Conservation (phyloP, 768 basidiomycete species). For the Amanita subjunquillea region DNA sequence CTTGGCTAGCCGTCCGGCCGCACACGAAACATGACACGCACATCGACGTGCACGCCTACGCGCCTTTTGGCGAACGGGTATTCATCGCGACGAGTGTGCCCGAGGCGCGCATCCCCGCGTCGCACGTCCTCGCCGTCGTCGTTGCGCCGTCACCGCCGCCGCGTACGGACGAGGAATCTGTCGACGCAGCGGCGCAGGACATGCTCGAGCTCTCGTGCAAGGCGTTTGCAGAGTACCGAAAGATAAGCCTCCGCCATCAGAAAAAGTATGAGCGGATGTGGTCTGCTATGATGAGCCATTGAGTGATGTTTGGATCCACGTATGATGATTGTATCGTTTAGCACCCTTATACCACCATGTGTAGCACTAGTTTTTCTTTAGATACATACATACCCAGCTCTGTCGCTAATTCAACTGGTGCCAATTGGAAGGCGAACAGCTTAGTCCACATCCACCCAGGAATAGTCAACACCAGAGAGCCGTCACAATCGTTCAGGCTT, state of each 20-base stretch:
- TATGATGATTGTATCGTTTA: no score
- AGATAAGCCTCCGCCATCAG: constrained; percentile 40
- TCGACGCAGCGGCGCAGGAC: constrained; percentile 25
- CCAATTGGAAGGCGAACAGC: no score
- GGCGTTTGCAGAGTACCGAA: constrained; percentile 48
- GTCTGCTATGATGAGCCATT: constrained; percentile 11
- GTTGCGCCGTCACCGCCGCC: constrained; percentile 6
- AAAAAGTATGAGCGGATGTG: constrained; percentile 51
- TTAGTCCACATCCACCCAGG: no score
- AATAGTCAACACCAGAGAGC: no score
- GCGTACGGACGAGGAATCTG: background rate
- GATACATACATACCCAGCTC: no score
- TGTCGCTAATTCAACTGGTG: no score
- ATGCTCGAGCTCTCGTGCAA: constrained; percentile 57
- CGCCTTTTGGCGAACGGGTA: constrained; percentile 53
- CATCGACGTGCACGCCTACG: constrained; percentile 57
- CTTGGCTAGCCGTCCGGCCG: constrained; percentile 38
- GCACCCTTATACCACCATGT: no score
- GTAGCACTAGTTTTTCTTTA: no score
- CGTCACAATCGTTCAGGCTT: no score
- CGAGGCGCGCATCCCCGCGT: constrained; percentile 48
- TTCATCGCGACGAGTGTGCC: constrained; percentile 55
- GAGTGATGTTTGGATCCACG: background rate
- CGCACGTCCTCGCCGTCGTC: constrained; percentile 52
- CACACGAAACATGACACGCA: constrained; percentile 46